Conservation (phyloP, 805 yeast species). For the Saturnispora hagleri region DNA sequence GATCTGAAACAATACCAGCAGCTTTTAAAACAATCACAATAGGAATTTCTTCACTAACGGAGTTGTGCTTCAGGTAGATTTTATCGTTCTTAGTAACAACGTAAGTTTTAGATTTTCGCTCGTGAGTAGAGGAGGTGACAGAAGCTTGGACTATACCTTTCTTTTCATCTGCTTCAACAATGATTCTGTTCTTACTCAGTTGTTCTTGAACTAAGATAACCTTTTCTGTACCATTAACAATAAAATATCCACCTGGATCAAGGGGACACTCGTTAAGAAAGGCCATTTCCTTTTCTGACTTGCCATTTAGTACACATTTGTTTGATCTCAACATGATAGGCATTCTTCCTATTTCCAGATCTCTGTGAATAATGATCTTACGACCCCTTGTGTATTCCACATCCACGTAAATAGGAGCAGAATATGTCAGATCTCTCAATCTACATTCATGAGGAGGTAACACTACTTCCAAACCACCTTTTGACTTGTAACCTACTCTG, state of each 20-base stretch:
- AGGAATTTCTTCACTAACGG: conserved; percentile 91
- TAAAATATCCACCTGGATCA: conserved; percentile 98
- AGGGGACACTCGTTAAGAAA: conserved; percentile 85
- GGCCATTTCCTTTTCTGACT: conserved; percentile 80
- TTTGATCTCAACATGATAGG: conserved; percentile 96
- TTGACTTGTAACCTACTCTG: conserved; percentile 75
- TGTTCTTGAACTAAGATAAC: conserved; percentile 96
- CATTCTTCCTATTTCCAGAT: conserved; percentile 94
- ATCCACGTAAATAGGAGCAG: conserved; percentile 93
- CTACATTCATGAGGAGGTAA: conserved; percentile 93
- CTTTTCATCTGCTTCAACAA: conserved; percentile 95
- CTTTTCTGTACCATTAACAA: conserved; percentile 96
- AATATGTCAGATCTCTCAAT: conserved; percentile 84
- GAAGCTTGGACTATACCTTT: conserved; percentile 94
- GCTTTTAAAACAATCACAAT: conserved; percentile 90
- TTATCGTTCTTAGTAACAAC: conserved; percentile 86
- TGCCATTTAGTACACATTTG: conserved; percentile 78
- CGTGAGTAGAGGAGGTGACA: conserved; percentile 96
- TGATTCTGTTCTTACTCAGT: conserved; percentile 90
- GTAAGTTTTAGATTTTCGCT: conserved; percentile 93
- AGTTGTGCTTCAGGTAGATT: conserved; percentile 88
- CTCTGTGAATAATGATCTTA: conserved; percentile 81
- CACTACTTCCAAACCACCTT: conserved; percentile 42
- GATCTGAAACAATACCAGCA: conserved; percentile 86
- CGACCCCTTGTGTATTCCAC: conserved; percentile 95